Conservation (phyloP, 345 rosid genomes). For the Erysimum cheiranthoides region DNA sequence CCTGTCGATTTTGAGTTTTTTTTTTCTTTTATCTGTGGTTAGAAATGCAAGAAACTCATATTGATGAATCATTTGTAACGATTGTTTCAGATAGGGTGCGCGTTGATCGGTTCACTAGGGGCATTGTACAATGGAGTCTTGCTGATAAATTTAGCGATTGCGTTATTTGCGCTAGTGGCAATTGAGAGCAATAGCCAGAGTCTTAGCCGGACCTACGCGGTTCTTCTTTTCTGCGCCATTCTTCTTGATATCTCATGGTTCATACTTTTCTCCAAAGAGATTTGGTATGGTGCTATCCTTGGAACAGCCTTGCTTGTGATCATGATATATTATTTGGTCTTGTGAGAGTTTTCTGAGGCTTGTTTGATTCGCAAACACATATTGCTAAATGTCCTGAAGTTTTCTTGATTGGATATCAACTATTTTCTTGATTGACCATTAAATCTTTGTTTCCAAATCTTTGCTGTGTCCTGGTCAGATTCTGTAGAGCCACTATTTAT, state of each 20-base stretch:
- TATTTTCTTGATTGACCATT: slow-evolving; percentile 7
- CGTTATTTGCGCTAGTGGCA: slow-evolving; percentile 82
- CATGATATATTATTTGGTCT: background rate
- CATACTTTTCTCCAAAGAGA: slow-evolving; percentile 60
- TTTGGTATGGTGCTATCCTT: slow-evolving; percentile 55
- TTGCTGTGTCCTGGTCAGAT: background rate
- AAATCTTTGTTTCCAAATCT: background rate
- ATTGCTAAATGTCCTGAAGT: background rate
- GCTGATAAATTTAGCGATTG: slow-evolving; percentile 68
- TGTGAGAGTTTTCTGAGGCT: background rate
- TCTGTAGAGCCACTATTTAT: slow-evolving; percentile 3
- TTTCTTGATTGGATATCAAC: slow-evolving; percentile 9
- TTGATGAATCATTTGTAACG: background rate
- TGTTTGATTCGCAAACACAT: slow-evolving; percentile 14
- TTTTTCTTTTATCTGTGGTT: background rate
- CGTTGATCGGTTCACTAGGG: slow-evolving; percentile 83
- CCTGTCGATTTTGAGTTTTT: background rate
- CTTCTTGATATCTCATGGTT: slow-evolving; percentile 73
- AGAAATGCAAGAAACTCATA: background rate
- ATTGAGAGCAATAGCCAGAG: slow-evolving; percentile 80
- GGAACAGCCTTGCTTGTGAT: background rate
- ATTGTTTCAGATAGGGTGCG: slow-evolving; percentile 64
- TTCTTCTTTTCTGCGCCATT: slow-evolving; percentile 69
- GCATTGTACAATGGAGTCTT: slow-evolving; percentile 81
- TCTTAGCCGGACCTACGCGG: slow-evolving; percentile 76